Base-by-base conservation (phyloP, 306 rosid species). In the Erythrophleum fordii region DNA sequence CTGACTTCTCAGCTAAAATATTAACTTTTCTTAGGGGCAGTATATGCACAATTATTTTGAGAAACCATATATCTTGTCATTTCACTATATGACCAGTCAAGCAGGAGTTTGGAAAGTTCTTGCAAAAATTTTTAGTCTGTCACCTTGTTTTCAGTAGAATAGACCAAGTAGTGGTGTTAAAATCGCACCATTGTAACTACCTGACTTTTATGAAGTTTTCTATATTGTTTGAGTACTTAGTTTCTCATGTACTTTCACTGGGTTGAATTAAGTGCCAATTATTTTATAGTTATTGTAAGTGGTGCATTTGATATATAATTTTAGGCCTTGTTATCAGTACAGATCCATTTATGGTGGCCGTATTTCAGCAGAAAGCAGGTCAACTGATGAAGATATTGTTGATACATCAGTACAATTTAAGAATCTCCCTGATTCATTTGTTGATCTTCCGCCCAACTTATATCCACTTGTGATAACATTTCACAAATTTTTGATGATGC, bases 391-490 rank as follows among this genome's bases (percentile, higher is more conserved):
- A 73, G 89, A 87, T 56, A n/a, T n/a, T n/a, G n/a, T n/a, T n/a
- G n/a, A n/a, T n/a, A n/a, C n/a, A n/a, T n/a, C n/a, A n/a, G n/a
- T 69, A 14, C 85, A 88, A 52, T 89, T 91, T 69, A 88, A 60
- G 80, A 77, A 85, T 68, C 76, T 93, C 67, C 82, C 87, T 4
- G 88, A 91, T 76, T 91, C 98, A 8, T 88, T 93, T 42, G 10
- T 65, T 46, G 77, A 89, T 85, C 80, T 91, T 85, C 87, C 93
- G 2, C 8, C 82, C 11, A 34, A 70, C 4, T 86, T 83, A 3
- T 93, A 85, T 67, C 98, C 98, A n/a, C 92, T 93, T 39, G 97
- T 90, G n/a, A 85, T 91, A 60, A 88, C 98, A 49, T 91, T 93
- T 83, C 83, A 88, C 29, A 91, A 93, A 80, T 87, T 93, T 81